Evolutionary conservation across 345 rosid species (phyloP), one percentile per base, ranked within the genome.

Genomic region (Abelmoschus esculentus): DNA sequence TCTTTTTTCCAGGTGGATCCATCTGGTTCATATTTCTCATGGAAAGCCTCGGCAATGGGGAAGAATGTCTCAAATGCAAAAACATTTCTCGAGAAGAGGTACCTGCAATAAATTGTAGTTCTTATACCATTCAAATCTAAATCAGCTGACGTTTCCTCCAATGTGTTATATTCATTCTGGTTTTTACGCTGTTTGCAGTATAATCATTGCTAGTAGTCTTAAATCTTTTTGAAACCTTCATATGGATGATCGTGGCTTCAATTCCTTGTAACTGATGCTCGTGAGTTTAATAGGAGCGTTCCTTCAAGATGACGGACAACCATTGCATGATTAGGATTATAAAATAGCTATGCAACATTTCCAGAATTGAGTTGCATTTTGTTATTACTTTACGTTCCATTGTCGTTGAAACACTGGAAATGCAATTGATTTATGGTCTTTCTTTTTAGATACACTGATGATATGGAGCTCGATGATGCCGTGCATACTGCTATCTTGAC

Each of bases 31-130:
- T 93, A 93, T 80, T 93, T 93, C 85, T 93, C 98, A 2, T 93
- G 98, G 98, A 93, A 93, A 80, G 98, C 98, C 61, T 93, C 96
- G 15, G 97, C 97, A 57, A 90, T 93, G 98, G 98, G 98, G 56
- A 93, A 93, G 73, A 93, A 93, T 76, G 96, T 93, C 36, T 90
- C 96, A 6, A 93, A 93, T 81, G 97, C 97, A 42, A 93, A 91
- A 77, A 87, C 96, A 54, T 89, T 91, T 79, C 96, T 93, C 66
- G 97, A 93, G 81, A 93, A 93, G 84, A 89, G 98, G 97, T 90
- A 67, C 6, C 4, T 61, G 61, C 38, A 1, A 3, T 22, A 18
- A 19, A 57, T 12, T 40, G 8, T 15, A 13, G 36, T 66, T 9
- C 6, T 65, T n/a, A 65, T 8, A 66, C 12, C 36, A 47, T 66